Conservation (phyloP, 331 rosid species). For the Pyracantha coccinea region DNA sequence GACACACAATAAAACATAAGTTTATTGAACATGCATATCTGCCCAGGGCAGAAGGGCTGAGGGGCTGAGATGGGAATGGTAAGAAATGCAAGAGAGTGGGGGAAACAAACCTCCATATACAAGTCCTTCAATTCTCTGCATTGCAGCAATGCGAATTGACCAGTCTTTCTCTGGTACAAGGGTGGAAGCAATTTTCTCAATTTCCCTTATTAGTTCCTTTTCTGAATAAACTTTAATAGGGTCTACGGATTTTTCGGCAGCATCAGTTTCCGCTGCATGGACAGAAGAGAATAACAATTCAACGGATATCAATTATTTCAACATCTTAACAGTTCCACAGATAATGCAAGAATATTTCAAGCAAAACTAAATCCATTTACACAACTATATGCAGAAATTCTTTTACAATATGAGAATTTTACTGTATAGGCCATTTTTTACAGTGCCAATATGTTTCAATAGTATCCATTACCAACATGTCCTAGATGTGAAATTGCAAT, state of each 20-base stretch:
- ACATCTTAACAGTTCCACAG: not conserved
- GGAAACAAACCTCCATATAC: slow-evolving; percentile 72
- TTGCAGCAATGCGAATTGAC: slow-evolving; percentile 88
- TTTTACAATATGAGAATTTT: not conserved
- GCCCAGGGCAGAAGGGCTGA: not conserved
- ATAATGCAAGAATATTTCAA: not conserved
- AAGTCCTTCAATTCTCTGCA: slow-evolving; percentile 96
- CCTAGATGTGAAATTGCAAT: not conserved
- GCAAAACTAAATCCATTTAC: not conserved
- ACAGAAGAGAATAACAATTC: slow-evolving; percentile 5
- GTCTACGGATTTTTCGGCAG: slow-evolving; percentile 62
- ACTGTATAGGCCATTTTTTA: not conserved
- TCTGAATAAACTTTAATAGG: slow-evolving; percentile 94
- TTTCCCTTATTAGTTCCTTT: slow-evolving; percentile 88
- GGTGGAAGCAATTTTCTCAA: slow-evolving; percentile 82
- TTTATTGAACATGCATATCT: not conserved
- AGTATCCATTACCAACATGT: not conserved
- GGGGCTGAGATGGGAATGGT: no score
- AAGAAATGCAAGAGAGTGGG: not conserved
- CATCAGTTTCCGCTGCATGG: slow-evolving; percentile 74
- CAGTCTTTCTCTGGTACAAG: slow-evolving; percentile 98
- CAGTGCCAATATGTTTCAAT: not conserved
- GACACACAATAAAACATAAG: not conserved
- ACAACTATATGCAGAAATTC: not conserved
- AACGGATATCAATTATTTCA: not conserved